Evolutionary conservation across 129 eudicot species (phyloP).

Genomic region (Ambrosia artemisiifolia): DNA sequence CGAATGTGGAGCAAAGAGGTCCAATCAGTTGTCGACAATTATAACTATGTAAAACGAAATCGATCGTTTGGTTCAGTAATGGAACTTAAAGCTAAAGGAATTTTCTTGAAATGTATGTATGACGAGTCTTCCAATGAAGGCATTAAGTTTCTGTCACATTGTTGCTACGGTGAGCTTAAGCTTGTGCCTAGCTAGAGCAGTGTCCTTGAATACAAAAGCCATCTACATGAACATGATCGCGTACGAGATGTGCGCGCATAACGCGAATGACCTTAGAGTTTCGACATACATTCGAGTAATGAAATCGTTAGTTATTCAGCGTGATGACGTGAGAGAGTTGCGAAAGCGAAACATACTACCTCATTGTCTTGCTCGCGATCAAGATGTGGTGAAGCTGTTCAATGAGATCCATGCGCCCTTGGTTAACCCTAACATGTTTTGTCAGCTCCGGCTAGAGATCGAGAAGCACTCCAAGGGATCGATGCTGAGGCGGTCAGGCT

Average conservation of each 20-base stretch:
- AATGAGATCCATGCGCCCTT: slow-evolving; percentile 28
- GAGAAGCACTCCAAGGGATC: slow-evolving; percentile 19
- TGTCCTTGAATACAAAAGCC: slow-evolving; percentile 15
- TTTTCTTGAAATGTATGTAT: slow-evolving; percentile 6
- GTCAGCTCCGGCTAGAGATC: slow-evolving; percentile 11
- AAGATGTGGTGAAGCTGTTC: slow-evolving; percentile 40
- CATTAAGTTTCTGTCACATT: slow-evolving; percentile 30
- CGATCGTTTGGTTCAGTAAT: slow-evolving; percentile 27
- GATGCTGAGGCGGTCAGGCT: slow-evolving; percentile 19
- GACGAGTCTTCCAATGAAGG: slow-evolving; percentile 16
- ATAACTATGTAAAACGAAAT: slow-evolving; percentile 22
- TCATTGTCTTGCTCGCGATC: slow-evolving; percentile 31
- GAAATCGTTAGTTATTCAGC: slow-evolving; percentile 36
- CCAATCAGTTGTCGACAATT: background rate
- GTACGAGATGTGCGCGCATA: slow-evolving; percentile 40
- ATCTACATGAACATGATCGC: slow-evolving; percentile 41
- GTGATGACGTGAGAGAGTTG: slow-evolving; percentile 37
- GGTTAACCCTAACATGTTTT: slow-evolving; percentile 11
- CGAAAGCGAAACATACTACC: slow-evolving; percentile 13
- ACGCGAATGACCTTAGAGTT: slow-evolving; percentile 29
- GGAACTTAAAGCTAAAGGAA: slow-evolving; percentile 36
- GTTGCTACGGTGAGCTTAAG: slow-evolving; percentile 29
- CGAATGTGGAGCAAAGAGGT: background rate
- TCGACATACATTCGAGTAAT: slow-evolving; percentile 34
- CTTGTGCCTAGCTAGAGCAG: slow-evolving; percentile 19